A percentile compares a stretch with the other conserved stretches of the same genome.
phyloP scores from a whole-genome alignment of 371 early-diverging fungal genomes.

The Phascolomyces articulosus region DNA sequence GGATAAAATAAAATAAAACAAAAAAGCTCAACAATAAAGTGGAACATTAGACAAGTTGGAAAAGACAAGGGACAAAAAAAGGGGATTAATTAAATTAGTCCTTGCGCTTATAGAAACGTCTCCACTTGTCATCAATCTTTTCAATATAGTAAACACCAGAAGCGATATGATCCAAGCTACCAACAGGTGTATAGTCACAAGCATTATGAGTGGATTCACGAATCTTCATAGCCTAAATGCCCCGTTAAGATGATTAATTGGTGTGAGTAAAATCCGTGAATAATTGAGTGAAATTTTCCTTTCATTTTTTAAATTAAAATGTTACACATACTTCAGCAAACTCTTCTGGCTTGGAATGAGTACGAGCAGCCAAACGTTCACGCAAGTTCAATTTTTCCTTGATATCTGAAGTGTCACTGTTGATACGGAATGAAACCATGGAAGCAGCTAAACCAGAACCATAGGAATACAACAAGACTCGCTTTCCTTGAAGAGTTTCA shows the following conservation, averaged over 20 bases:
- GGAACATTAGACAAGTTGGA: conserved; percentile 5
- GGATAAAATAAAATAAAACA: too few species aligned
- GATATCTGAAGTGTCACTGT: conserved; percentile 65
- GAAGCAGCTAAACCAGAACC: conserved; percentile 97
- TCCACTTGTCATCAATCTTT: conserved; percentile 91
- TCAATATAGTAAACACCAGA: conserved; percentile 85
- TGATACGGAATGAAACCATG: conserved; percentile 89
- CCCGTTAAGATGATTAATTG: neutral
- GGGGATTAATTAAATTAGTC: conserved; percentile 37
- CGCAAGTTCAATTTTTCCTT: conserved; percentile 67
- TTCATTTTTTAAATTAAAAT: neutral
- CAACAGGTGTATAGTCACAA: conserved; percentile 79
- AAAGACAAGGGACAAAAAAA: too few species aligned
- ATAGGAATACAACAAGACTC: conserved; percentile 92
- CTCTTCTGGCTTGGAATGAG: conserved; percentile 72
- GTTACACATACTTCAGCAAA: conserved; percentile 60
- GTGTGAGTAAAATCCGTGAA: neutral
- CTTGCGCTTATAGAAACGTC: conserved; percentile 82
- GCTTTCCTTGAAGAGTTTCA: conserved; percentile 78
- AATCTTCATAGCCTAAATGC: conserved; percentile 70
- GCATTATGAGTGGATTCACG: conserved; percentile 88
- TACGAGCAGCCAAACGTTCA: conserved; percentile 76
- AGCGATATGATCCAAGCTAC: conserved; percentile 56
- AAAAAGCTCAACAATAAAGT: too few species aligned
- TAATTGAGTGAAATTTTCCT: too few species aligned